Percentiles rank a stretch among this genome's conserved stretches.
phyloP scores from a whole-genome alignment of 2,329 filamentous ascomycete genomes.

The Pseudogymnoascus sp. region DNA sequence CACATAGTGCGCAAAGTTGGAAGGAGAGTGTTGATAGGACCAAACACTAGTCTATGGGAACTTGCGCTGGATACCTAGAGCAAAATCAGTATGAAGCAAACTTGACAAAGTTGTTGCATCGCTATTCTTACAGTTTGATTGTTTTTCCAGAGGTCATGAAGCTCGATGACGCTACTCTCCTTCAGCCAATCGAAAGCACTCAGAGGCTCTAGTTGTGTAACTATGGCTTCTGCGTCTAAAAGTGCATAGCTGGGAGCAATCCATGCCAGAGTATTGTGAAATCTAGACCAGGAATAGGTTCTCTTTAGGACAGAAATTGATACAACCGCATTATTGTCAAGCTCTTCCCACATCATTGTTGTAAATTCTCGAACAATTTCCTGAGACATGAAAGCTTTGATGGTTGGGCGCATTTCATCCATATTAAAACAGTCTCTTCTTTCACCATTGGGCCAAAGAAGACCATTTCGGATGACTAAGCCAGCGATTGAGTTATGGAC shows the following conservation, averaged over 20 bases:
- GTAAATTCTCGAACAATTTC: constrained; percentile 37
- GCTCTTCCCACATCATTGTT: constrained; percentile 39
- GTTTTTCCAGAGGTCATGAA: constrained; percentile 36
- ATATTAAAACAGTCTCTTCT: constrained; percentile 40
- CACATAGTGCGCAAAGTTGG: neutral
- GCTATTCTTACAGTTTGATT: constrained; percentile 18
- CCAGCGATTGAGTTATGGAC: constrained; percentile 32
- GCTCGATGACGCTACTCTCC: constrained; percentile 36
- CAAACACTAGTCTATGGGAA: no score
- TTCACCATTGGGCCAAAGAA: constrained; percentile 34
- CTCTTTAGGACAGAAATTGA: constrained; percentile 37
- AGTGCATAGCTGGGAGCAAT: constrained; percentile 34
- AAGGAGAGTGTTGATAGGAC: no score
- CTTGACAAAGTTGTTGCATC: no score
- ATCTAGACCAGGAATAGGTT: constrained; percentile 39
- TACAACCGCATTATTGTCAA: constrained; percentile 32
- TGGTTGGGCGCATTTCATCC: constrained; percentile 32
- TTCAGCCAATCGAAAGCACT: constrained; percentile 42
- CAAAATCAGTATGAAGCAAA: no score
- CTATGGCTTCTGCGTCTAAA: constrained; percentile 29
- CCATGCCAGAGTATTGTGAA: constrained; percentile 39
- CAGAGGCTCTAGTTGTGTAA: constrained; percentile 32
- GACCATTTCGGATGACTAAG: constrained; percentile 36
- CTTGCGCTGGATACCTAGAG: no score
- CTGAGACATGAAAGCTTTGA: constrained; percentile 40